Percentiles rank a stretch among this genome's conserved stretches.
phyloP scores from a whole-genome alignment of 495 filamentous ascomycete species.

The Geoglossum glabrum region DNA sequence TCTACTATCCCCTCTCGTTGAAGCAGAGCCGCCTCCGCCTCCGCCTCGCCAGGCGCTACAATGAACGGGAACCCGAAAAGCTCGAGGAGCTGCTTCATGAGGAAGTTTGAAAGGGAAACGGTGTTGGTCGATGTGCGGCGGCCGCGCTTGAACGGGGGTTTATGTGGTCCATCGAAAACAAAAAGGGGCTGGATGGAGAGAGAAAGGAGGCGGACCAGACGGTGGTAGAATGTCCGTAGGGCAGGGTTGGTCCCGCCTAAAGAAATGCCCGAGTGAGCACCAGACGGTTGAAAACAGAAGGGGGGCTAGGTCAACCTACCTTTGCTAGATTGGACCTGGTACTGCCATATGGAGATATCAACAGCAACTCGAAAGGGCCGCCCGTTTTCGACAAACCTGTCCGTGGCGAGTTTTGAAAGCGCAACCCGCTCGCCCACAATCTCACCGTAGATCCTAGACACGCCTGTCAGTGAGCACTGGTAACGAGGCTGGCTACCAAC shows the following conservation, averaged over 20 bases:
- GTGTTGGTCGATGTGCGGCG: conserved; percentile 25
- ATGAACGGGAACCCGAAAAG: conserved; percentile 73
- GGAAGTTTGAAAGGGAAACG: conserved; percentile 25
- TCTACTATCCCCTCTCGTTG: conserved; percentile 77
- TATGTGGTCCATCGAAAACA: conserved; percentile 83
- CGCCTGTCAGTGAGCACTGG: background rate
- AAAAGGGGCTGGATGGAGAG: conserved; percentile 76
- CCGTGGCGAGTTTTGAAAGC: conserved; percentile 61
- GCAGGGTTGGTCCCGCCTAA: conserved; percentile 74
- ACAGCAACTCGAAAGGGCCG: conserved; percentile 74
- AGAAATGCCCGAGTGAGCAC: background rate
- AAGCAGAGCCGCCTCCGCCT: conserved; percentile 83
- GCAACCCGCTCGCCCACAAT: conserved; percentile 69
- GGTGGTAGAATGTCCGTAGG: conserved; percentile 80
- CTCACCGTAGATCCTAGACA: conserved; percentile 60
- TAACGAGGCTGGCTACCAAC: background rate
- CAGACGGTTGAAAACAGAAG: background rate
- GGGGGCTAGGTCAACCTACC: conserved; percentile 19
- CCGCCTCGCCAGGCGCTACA: conserved; percentile 84
- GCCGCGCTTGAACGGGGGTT: conserved; percentile 68
- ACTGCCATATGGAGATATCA: conserved; percentile 94
- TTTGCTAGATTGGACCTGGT: conserved; percentile 70
- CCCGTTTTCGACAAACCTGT: conserved; percentile 46
- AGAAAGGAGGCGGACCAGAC: conserved; percentile 62
- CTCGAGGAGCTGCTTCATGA: conserved; percentile 54